A percentile compares a stretch with the other conserved stretches of the same genome.
Evolutionary conservation across 2,329 filamentous ascomycete genomes (phyloP).

Genomic region (Zymoseptoria pseudotritici): DNA sequence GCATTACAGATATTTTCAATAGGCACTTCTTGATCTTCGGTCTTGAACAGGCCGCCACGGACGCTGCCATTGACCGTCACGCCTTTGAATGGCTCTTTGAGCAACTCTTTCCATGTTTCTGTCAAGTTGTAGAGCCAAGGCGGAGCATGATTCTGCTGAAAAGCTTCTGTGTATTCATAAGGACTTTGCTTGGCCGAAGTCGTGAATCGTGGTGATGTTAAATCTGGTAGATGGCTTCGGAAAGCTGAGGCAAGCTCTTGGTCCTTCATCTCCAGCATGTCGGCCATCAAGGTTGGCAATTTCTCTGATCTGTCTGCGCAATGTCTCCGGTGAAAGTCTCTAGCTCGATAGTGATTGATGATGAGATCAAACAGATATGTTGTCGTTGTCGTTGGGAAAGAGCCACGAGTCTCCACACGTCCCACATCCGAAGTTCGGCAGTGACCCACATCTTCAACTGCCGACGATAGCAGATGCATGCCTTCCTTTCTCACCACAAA

Average conservation of each 20-base stretch:
- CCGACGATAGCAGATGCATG: not conserved
- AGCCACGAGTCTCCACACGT: not conserved
- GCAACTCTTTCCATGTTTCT: constrained; percentile 17
- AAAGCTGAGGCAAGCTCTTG: constrained; percentile 31
- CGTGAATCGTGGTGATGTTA: constrained; percentile 53
- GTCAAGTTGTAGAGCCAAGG: constrained; percentile 23
- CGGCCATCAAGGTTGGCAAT: not conserved
- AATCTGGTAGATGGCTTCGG: constrained; percentile 54
- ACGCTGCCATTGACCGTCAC: constrained; percentile 54
- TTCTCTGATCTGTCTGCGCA: not conserved
- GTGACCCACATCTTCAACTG: not conserved
- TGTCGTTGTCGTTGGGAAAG: constrained; percentile 6
- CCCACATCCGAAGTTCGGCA: not conserved
- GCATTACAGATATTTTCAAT: constrained; percentile 51
- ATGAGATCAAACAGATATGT: not conserved
- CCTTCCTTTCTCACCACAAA: not conserved
- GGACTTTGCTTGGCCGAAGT: constrained; percentile 55
- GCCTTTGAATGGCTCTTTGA: constrained; percentile 60
- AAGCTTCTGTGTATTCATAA: constrained; percentile 47
- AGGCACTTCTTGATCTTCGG: constrained; percentile 58
- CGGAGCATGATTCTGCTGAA: constrained; percentile 19
- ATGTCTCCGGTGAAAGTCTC: not conserved
- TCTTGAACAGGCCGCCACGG: constrained; percentile 18
- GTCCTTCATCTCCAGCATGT: constrained; percentile 3
- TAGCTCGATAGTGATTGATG: not conserved